Evolutionary conservation across 805 yeast genomes (phyloP).

Genomic region (Wickerhamiella alocasiicola): DNA sequence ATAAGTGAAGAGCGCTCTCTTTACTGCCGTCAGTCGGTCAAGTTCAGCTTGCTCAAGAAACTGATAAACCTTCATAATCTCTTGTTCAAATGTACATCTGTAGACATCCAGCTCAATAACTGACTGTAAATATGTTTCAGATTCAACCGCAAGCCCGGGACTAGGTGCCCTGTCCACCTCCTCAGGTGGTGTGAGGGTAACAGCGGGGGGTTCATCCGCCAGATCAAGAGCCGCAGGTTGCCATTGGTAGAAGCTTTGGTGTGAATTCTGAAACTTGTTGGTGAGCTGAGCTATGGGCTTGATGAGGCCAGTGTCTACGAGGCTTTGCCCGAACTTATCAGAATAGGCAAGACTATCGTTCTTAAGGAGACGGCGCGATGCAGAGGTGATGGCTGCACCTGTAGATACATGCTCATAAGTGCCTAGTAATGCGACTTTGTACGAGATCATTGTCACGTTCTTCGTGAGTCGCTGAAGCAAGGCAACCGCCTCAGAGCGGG

Average conservation of each 20-base stretch:
- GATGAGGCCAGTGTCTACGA: constrained; percentile 48
- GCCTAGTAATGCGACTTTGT: constrained; percentile 57
- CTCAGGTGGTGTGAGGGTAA: not conserved
- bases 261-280: constrained; percentile 49
- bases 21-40: constrained; percentile 54
- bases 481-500: constrained; percentile 30
- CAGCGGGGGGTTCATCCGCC: not conserved
- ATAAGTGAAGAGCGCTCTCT: constrained; percentile 53
- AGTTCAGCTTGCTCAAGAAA: constrained; percentile 65
- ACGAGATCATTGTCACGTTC: constrained; percentile 40
- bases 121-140: constrained; percentile 38
- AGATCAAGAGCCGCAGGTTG: constrained; percentile 15
- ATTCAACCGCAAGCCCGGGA: constrained; percentile 29
- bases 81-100: constrained; percentile 58
- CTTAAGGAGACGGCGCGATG: constrained; percentile 42
- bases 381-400: constrained; percentile 48
- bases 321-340: constrained; percentile 65
- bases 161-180: constrained; percentile 2
- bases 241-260: constrained; percentile 63
- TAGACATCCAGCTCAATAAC: constrained; percentile 46
- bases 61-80: constrained; percentile 49
- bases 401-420: constrained; percentile 48
- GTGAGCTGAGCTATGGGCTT: constrained; percentile 43
- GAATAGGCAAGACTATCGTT: constrained; percentile 44
- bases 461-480: constrained; percentile 33